phyloP scores from a whole-genome alignment of 345 rosid genomes.

The Geranium rotundifolium region DNA sequence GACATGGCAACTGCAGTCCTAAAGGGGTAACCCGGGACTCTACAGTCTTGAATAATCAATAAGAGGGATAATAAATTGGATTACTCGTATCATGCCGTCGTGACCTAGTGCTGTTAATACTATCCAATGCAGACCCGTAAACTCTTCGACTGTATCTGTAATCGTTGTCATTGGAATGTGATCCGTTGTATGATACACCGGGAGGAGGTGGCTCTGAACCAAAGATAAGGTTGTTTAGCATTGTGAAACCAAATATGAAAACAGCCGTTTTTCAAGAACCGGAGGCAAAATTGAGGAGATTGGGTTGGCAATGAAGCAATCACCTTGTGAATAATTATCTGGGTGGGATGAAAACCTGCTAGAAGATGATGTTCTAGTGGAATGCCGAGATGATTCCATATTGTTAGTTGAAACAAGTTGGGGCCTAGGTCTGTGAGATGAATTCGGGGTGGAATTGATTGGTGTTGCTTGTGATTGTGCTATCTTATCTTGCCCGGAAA shows the following conservation, averaged over 20 bases:
- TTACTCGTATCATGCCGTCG: constrained; percentile 37
- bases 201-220: constrained; percentile 40
- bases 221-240: constrained; percentile 16
- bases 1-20: background rate
- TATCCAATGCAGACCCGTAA: constrained; percentile 48
- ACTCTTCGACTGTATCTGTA: constrained; percentile 55
- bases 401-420: constrained; percentile 15
- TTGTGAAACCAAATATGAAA: constrained; percentile 4
- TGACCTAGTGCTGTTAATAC: constrained; percentile 42
- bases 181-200: constrained; percentile 45
- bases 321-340: constrained; percentile 26
- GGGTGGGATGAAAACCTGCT: constrained; percentile 25
- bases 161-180: constrained; percentile 28
- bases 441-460: constrained; percentile 12
- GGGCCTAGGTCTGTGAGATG: constrained; percentile 29
- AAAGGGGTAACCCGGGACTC: background rate
- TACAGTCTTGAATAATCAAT: constrained; percentile 8
- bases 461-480: constrained; percentile 19
- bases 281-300: background rate
- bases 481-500: constrained; percentile 76
- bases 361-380: constrained; percentile 23
- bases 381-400: constrained; percentile 24
- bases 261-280: background rate
- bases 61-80: constrained; percentile 21
- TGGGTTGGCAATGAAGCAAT: background rate